Base-by-base conservation (phyloP, 1,284 basidiomycete genomes). In the Microbotryomycetes sp. region DNA sequence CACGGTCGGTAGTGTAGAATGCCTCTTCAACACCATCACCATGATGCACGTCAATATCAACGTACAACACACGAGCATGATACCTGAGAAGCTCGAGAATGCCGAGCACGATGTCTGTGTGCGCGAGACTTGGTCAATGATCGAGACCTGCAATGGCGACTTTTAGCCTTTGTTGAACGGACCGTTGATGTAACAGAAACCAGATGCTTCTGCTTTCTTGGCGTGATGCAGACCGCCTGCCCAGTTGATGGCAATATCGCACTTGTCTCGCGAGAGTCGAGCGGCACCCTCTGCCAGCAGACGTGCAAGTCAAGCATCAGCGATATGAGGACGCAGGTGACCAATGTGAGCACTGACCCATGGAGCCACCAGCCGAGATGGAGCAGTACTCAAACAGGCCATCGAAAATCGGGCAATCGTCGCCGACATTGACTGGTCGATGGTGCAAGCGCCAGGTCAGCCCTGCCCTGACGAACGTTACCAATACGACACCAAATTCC, bases 21-120 rank as follows among this genome's bases (percentile, higher is more conserved):
- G 96, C 96, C 77, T 98, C 96, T 75, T 99, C 96, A 7, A 99
- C 96, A 49, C 96, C 96, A 76, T 99, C 96, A 19, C 96, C 96
- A 70, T 99, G 96, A 76, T 99, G 96, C 0, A 97, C 91, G 74
- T 99, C 96, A 65, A 98, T 96, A 74, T 99, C 96, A 71, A 99
- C 92, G 77, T 99, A 99, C 29, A 99, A 80, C 5, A 99, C 96
- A 42, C 96, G 84, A 23, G 85, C 84, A 74, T 98, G 93, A 76
- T 97, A 97, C 86, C 91, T 81, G 51, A 97, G 80, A 12, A 99
- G 81, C 74, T 99, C 96, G 30, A 99, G 81, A 64, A 98, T 96
- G 6, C 94, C 96, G 15, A 99, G 82, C 2, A 99, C 96, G 68
- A 98, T 98, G 76, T 98, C 93, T 88, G 63, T 1, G 16, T 9